These are phyloP conservation scores for Salix exigua DNA, from an alignment of 345 rosid genomes.

Conservation along the genomic window DNA sequence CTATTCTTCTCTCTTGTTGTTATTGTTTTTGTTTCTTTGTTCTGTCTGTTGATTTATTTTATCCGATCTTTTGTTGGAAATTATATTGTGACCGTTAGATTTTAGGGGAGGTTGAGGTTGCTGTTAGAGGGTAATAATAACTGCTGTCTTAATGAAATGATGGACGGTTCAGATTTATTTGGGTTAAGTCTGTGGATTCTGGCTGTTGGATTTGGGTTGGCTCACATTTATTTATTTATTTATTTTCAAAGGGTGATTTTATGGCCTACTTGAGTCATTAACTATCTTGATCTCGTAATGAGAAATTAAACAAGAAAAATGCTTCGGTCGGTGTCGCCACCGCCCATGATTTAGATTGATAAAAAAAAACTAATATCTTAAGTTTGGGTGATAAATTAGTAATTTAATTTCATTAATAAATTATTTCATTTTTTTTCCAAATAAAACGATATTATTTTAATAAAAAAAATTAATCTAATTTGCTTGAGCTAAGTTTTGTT, in stretches of 20 bases:
- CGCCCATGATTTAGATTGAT: too few species aligned
- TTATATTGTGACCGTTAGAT: constrained; percentile 34
- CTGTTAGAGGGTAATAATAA: constrained; percentile 29
- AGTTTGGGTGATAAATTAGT: too few species aligned
- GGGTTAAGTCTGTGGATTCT: constrained; percentile 14
- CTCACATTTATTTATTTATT: not conserved
- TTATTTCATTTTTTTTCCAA: too few species aligned
- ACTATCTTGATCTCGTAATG: too few species aligned
- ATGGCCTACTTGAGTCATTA: not conserved
- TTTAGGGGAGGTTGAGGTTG: constrained; percentile 30
- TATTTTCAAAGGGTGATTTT: not conserved
- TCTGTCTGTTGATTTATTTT: not conserved
- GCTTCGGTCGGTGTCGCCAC: too few species aligned
- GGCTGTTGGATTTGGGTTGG: not conserved
- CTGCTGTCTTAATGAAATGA: constrained; percentile 40
- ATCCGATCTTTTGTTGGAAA: constrained; percentile 16
- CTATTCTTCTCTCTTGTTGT: not conserved
- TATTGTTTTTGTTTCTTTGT: constrained; percentile 11
- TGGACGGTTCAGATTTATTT: constrained; percentile 17
- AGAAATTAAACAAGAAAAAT: too few species aligned
- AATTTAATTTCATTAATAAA: too few species aligned
- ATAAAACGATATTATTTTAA: too few species aligned
- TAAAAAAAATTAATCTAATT: too few species aligned
- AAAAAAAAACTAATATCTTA: too few species aligned
- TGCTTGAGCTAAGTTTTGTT: too few species aligned